phyloP scores from a whole-genome alignment of 2,329 filamentous ascomycete genomes.

The Bipolaris cookei region DNA sequence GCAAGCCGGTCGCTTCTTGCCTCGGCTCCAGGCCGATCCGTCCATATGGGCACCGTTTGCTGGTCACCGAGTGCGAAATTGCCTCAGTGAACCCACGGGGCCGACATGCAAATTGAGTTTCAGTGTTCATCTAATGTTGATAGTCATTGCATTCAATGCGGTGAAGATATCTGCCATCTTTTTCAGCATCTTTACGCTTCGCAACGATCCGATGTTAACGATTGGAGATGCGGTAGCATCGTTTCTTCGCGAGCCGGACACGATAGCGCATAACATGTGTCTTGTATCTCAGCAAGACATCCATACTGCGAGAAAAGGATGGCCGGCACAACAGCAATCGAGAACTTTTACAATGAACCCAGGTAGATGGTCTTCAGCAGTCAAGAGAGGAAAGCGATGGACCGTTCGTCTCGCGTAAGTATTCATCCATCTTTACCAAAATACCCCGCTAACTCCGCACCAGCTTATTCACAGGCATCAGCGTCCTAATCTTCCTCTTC shows the following conservation, averaged over 20 bases:
- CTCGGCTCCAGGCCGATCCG: conserved; percentile 1
- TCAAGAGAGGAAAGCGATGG: not conserved
- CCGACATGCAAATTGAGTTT: conserved; percentile 30
- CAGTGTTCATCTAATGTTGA: conserved; percentile 15
- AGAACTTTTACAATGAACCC: not conserved
- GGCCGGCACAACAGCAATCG: not conserved
- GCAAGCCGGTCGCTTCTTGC: not conserved
- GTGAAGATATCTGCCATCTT: conserved; percentile 32
- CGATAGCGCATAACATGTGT: conserved; percentile 22
- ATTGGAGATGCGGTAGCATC: conserved; percentile 34
- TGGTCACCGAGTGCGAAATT: conserved; percentile 23
- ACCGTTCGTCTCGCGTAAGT: not conserved
- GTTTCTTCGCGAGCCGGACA: conserved; percentile 22
- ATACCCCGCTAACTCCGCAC: not conserved
- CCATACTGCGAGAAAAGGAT: not conserved
- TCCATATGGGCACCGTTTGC: conserved; percentile 18
- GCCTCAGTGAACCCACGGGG: conserved; percentile 24
- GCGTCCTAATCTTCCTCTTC: conserved; percentile 5
- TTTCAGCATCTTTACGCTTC: conserved; percentile 15
- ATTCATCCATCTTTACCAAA: not conserved
- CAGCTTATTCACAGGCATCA: not conserved
- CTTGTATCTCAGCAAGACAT: conserved; percentile 15
- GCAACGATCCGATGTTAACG: conserved; percentile 29
- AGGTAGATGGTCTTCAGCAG: not conserved
- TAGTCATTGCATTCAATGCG: conserved; percentile 27